Evolutionary conservation across 495 filamentous ascomycete genomes (phyloP).

Genomic region (Rusavskia elegans): DNA sequence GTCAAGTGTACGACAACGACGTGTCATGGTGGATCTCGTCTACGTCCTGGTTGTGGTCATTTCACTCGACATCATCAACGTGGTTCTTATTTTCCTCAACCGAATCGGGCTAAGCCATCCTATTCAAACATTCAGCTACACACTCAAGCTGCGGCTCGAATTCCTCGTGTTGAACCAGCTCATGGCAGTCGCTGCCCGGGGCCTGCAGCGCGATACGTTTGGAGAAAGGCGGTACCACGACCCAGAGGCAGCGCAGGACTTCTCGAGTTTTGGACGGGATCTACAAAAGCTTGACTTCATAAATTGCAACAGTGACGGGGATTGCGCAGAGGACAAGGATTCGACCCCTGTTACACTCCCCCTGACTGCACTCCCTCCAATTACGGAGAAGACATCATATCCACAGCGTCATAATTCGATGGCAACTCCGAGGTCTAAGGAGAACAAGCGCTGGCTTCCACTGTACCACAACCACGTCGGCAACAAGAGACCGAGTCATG

Average conservation of each 20-base stretch:
- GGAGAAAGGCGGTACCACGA: conserved; percentile 7
- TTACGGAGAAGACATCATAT: too few relatives aligned
- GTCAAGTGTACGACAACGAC: conserved; percentile 12
- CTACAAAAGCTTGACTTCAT: too few relatives aligned
- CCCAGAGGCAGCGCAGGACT: neutral
- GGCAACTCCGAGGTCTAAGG: too few relatives aligned
- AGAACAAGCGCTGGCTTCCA: too few relatives aligned
- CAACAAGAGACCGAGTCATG: too few relatives aligned
- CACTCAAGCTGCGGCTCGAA: conserved; percentile 23
- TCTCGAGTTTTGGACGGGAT: too few relatives aligned
- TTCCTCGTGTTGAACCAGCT: conserved; percentile 24
- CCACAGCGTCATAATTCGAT: too few relatives aligned
- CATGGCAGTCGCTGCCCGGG: conserved; percentile 11
- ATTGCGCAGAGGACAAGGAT: too few relatives aligned
- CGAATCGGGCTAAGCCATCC: conserved; percentile 12
- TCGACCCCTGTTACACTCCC: too few relatives aligned
- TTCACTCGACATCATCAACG: conserved; percentile 16
- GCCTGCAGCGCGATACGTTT: conserved; percentile 1
- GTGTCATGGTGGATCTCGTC: conserved; percentile 28
- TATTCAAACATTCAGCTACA: conserved; percentile 20
- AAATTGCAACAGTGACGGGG: too few relatives aligned
- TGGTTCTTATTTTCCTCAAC: conserved; percentile 8
- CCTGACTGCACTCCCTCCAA: too few relatives aligned
- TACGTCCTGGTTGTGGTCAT: conserved; percentile 26
- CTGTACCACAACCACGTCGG: too few relatives aligned